These are phyloP conservation scores for Endothia cerciana DNA, from an alignment of 2,329 filamentous ascomycete species.

Conservation along the genomic window DNA sequence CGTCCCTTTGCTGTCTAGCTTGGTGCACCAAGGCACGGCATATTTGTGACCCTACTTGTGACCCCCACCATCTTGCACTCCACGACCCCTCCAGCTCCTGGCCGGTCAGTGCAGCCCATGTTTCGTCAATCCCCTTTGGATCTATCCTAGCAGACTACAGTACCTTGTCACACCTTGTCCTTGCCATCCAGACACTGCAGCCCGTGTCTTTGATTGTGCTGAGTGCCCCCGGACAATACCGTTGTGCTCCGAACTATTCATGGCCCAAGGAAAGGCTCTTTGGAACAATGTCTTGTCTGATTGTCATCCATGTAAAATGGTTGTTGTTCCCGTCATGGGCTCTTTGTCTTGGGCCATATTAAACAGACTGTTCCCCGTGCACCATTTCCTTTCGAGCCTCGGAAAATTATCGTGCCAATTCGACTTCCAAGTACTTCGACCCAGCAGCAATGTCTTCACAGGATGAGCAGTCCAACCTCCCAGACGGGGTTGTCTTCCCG, in stretches of 20 bases:
- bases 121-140: neutral
- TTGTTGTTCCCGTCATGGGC: neutral
- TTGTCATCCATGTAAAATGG: too few species aligned
- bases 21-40: too few species aligned
- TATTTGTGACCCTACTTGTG: too few species aligned
- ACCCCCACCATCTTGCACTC: too few species aligned
- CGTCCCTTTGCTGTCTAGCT: too few species aligned
- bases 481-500: too few species aligned
- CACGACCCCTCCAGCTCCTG: too few species aligned
- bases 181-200: neutral
- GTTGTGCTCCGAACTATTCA: neutral
- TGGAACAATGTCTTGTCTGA: neutral
- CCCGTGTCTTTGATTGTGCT: neutral
- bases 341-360: neutral
- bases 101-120: too few species aligned
- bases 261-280: neutral
- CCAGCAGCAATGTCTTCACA: conserved; percentile 2
- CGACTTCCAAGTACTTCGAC: neutral
- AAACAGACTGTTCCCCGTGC: neutral
- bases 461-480: neutral
- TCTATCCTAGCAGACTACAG: neutral
- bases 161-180: neutral
- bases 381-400: neutral
- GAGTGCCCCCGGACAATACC: neutral
- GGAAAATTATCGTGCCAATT: neutral